phyloP scores from a whole-genome alignment of 2,329 filamentous ascomycete genomes.

The Neonectria ditissima region DNA sequence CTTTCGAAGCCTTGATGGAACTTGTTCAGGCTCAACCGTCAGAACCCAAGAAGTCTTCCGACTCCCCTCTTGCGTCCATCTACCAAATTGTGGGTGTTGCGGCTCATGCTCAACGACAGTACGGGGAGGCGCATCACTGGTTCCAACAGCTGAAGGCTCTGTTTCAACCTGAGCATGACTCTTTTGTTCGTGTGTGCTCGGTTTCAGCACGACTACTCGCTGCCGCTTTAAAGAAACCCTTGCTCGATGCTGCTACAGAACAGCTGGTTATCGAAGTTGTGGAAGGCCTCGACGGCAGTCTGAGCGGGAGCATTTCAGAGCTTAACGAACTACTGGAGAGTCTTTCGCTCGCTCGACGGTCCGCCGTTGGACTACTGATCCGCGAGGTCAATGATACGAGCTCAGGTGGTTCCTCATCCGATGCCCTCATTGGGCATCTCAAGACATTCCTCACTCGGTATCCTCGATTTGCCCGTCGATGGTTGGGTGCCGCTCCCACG shows the following conservation, averaged over 20 bases:
- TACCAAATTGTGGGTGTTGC: conserved; percentile 66
- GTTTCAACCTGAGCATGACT: conserved; percentile 55
- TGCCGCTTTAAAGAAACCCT: conserved; percentile 61
- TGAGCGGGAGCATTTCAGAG: conserved; percentile 69
- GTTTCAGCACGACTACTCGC: conserved; percentile 67
- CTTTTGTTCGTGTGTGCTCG: conserved; percentile 63
- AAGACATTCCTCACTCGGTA: conserved; percentile 69
- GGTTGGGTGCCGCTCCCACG: conserved; percentile 69
- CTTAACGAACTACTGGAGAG: conserved; percentile 71
- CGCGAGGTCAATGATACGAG: conserved; percentile 39
- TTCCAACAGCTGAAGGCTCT: conserved; percentile 58
- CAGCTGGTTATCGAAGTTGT: conserved; percentile 61
- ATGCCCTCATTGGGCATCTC: conserved; percentile 54
- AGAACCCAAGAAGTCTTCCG: conserved; percentile 51
- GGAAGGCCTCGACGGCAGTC: conserved; percentile 66
- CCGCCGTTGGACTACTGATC: conserved; percentile 62
- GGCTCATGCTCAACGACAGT: conserved; percentile 58
- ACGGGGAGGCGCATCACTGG: conserved; percentile 68
- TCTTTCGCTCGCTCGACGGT: conserved; percentile 66
- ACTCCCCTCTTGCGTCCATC: conserved; percentile 59
- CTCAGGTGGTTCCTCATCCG: conserved; percentile 21
- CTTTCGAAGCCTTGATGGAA: conserved; percentile 49
- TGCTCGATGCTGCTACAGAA: conserved; percentile 53
- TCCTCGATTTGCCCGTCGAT: conserved; percentile 70
- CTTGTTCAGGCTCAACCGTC: conserved; percentile 51